A percentile compares a stretch with the other conserved stretches of the same genome.
These are phyloP conservation scores for Aspergillaceae sp. DNA, from an alignment of 2,329 filamentous ascomycete species.

Conservation along the genomic window DNA sequence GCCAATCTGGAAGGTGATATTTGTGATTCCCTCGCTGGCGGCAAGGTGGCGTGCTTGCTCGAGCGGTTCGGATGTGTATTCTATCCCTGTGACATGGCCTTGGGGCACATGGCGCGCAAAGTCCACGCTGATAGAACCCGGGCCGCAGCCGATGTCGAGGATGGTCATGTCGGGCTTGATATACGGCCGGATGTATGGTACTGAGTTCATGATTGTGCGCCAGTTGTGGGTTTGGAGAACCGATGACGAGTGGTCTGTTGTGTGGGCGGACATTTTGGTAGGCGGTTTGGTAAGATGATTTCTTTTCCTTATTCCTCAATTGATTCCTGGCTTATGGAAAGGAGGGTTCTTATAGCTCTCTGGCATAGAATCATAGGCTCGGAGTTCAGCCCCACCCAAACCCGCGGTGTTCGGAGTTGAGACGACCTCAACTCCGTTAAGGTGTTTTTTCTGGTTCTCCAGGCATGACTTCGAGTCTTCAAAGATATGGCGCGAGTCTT, in stretches of 20 bases:
- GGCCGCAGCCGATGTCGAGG: conserved; percentile 40
- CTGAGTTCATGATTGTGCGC: conserved; percentile 29
- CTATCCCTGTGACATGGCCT: conserved; percentile 33
- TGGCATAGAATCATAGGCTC: too few species aligned
- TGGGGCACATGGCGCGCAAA: conserved; percentile 29
- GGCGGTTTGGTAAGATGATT: too few species aligned
- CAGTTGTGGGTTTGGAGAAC: conserved; percentile 30
- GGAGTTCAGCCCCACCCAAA: too few species aligned
- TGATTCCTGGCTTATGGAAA: too few species aligned
- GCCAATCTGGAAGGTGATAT: conserved; percentile 28
- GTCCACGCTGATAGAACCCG: conserved; percentile 37
- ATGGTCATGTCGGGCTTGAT: conserved; percentile 28
- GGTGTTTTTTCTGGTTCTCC: too few species aligned
- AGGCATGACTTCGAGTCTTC: too few species aligned
- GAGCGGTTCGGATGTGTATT: conserved; percentile 24
- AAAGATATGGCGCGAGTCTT: too few species aligned
- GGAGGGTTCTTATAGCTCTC: too few species aligned
- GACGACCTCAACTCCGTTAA: too few species aligned
- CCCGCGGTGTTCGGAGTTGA: too few species aligned
- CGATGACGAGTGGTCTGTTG: conserved; percentile 30
- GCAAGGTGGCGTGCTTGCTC: conserved; percentile 26
- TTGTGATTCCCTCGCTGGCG: conserved; percentile 18
- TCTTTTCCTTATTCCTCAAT: too few species aligned
- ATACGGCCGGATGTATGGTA: conserved; percentile 33
- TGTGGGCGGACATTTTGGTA: conserved; percentile 21